Evolutionary conservation across 208 protist species (phyloP).

Genomic region (Porcisia deanei): DNA sequence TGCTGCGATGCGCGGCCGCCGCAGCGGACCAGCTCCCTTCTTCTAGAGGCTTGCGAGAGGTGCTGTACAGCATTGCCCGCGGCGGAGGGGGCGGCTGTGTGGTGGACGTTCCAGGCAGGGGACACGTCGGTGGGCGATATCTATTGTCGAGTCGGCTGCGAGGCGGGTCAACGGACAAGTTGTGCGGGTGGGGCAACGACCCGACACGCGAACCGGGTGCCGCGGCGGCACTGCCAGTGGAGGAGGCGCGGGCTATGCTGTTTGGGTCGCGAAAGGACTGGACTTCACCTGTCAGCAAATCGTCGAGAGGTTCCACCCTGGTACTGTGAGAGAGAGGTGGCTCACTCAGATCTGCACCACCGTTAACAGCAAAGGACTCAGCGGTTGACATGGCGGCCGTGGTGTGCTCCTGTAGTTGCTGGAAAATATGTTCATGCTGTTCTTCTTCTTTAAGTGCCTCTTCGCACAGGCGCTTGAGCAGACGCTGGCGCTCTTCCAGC

Average conservation of each 20-base stretch:
- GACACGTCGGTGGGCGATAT: conserved; percentile 19
- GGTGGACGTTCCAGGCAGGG: background rate
- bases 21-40: background rate
- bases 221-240: conserved; percentile 27
- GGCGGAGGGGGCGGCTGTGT: conserved; percentile 20
- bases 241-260: conserved; percentile 51
- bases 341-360: conserved; percentile 2
- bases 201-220: background rate
- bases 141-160: conserved; percentile 12
- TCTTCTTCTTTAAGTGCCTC: conserved; percentile 57
- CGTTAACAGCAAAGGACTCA: conserved; percentile 8
- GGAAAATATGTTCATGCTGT: conserved; percentile 33
- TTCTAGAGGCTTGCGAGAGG: conserved; percentile 6
- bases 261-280: conserved; percentile 67
- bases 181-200: conserved; percentile 12
- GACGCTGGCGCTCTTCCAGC: conserved; percentile 56
- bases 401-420: conserved; percentile 35
- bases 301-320: conserved; percentile 25
- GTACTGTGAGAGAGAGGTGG: background rate
- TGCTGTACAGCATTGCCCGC: conserved; percentile 21
- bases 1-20: background rate
- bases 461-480: conserved; percentile 66
- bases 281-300: conserved; percentile 70
- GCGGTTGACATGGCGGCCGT: conserved; percentile 5
- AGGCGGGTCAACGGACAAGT: conserved; percentile 10